Percentiles rank a stretch among this genome's conserved stretches.
phyloP scores from a whole-genome alignment of 2,329 filamentous ascomycete species.

The Calonectria multiphialidica region DNA sequence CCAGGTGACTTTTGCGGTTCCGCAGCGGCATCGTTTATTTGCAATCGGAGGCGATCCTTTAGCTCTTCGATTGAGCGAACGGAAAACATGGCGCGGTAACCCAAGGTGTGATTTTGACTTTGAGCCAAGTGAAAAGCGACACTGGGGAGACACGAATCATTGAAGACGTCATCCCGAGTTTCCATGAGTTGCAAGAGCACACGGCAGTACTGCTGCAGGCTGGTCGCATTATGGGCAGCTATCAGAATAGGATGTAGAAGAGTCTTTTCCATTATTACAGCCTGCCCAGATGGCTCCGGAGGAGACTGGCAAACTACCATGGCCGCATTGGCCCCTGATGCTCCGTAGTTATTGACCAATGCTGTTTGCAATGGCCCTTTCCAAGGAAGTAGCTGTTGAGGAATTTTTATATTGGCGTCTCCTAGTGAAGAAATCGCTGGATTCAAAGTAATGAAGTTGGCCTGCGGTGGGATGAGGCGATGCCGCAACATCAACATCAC shows the following conservation, averaged over 20 bases:
- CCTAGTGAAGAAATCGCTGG: background rate
- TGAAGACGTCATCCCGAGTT: background rate
- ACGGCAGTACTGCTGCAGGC: background rate
- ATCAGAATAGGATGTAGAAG: background rate
- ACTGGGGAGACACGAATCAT: background rate
- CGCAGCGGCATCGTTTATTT: background rate
- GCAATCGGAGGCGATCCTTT: background rate
- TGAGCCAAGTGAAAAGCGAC: background rate
- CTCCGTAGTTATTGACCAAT: background rate
- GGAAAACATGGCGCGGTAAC: background rate
- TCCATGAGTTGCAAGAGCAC: background rate
- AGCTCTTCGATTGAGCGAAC: background rate
- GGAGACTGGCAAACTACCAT: background rate
- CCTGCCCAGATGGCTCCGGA: background rate
- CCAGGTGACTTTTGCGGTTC: background rate
- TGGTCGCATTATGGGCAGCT: background rate
- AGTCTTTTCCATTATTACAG: background rate
- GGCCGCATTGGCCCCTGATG: background rate
- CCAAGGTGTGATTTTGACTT: background rate
- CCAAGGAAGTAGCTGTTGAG: background rate
- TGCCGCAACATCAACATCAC: background rate
- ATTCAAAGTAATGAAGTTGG: background rate
- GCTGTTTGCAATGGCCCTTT: background rate
- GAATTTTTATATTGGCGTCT: background rate
- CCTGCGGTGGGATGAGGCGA: background rate